Evolutionary conservation across 75 land plant species (phyloP).

Genomic region (Selaginella moellendorffii): DNA sequence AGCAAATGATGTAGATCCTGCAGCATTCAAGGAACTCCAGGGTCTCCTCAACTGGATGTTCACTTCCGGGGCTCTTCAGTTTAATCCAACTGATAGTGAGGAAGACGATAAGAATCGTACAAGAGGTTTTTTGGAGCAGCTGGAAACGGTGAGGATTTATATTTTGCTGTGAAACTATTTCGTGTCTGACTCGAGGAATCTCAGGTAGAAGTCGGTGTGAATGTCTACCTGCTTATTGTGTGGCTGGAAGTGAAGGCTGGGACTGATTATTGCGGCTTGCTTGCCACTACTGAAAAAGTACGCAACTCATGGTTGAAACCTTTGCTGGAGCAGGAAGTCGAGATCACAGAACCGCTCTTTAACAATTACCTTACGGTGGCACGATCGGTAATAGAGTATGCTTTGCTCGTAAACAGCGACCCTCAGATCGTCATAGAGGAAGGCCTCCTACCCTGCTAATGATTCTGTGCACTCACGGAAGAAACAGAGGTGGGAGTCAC

Average conservation of each 20-base stretch:
- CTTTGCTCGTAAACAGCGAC: constrained; percentile 1
- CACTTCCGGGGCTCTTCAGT: constrained; percentile 1
- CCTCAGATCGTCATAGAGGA: not conserved
- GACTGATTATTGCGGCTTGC: not conserved
- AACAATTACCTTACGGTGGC: not conserved
- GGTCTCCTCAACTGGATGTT: constrained; percentile 1
- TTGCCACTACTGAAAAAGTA: not conserved
- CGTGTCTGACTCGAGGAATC: not conserved
- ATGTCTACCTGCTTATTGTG: constrained; percentile 1
- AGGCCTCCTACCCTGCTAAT: constrained; percentile 1
- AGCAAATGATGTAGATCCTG: not conserved
- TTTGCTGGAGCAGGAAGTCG: constrained; percentile 1
- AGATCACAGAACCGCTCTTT: constrained; percentile 1
- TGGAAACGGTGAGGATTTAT: constrained; percentile 1
- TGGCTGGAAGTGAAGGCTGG: not conserved
- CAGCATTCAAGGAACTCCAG: not conserved
- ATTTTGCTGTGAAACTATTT: constrained; percentile 1
- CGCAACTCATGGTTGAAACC: not conserved
- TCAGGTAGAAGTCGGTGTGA: constrained; percentile 1
- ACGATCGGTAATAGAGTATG: constrained; percentile 1
- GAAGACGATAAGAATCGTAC: not conserved
- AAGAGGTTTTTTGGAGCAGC: not conserved
- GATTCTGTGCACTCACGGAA: not conserved
- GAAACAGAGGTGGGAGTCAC: not conserved
- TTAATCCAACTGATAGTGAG: constrained; percentile 1